A percentile compares a stretch with the other conserved stretches of the same genome.
These are phyloP conservation scores for Bolboschoenoplectus hybrid DNA, from an alignment of 202 grass and related monocot species.

Conservation along the genomic window DNA sequence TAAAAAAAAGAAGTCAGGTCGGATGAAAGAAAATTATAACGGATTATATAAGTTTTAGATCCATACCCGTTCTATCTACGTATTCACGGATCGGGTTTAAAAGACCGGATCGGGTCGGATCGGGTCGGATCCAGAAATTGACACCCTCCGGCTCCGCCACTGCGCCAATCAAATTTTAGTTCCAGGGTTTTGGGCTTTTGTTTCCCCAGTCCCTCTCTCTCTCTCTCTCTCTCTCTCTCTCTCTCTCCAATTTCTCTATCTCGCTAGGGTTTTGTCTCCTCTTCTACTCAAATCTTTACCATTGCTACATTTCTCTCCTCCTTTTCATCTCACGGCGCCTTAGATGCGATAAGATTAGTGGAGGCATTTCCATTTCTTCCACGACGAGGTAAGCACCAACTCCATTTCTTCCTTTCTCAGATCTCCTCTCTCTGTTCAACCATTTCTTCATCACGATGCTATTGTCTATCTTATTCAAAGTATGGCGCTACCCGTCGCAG, in stretches of 20 bases:
- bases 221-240: not conserved
- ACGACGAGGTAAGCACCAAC: constrained; percentile 28
- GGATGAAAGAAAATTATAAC: too few species aligned
- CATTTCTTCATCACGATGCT: not conserved
- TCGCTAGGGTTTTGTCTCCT: constrained; percentile 35
- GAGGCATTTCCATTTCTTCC: constrained; percentile 22
- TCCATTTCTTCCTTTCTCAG: constrained; percentile 26
- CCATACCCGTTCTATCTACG: too few species aligned
- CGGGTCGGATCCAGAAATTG: not conserved
- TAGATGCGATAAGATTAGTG: not conserved
- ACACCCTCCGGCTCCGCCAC: not conserved
- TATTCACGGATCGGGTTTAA: too few species aligned
- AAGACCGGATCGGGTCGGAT: not conserved
- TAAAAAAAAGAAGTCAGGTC: too few species aligned
- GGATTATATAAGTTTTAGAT: too few species aligned
- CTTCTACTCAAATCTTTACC: not conserved
- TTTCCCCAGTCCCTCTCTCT: not conserved
- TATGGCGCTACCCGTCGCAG: not conserved
- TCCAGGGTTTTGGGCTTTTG: constrained; percentile 35
- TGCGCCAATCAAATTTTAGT: not conserved
- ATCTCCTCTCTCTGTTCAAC: not conserved
- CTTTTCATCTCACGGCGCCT: not conserved
- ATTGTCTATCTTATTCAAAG: not conserved
- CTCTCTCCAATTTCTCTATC: constrained; percentile 16
- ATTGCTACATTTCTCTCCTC: not conserved